Conservation (phyloP, 1,284 basidiomycete genomes). For the Phlebopus sp. region DNA sequence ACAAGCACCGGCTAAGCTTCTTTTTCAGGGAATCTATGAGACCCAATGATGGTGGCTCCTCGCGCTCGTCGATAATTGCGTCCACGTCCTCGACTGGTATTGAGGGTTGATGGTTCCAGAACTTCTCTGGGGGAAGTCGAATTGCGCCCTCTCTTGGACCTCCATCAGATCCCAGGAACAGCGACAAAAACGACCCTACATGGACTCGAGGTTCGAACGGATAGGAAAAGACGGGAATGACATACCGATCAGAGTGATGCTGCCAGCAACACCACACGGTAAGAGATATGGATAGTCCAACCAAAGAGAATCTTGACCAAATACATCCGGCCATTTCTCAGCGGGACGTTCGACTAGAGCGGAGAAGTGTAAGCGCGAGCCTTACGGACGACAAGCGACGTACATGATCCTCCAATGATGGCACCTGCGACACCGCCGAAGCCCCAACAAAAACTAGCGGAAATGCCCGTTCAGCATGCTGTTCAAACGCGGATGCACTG, state of each 20-base stretch:
- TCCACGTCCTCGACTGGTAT: slow-evolving; percentile 60
- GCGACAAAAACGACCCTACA: slow-evolving; percentile 76
- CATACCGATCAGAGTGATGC: slow-evolving; percentile 69
- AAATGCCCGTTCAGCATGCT: slow-evolving; percentile 4
- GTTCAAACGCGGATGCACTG: not conserved
- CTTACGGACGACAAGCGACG: slow-evolving; percentile 30
- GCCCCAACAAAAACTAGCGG: slow-evolving; percentile 83
- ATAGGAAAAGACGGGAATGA: slow-evolving; percentile 3
- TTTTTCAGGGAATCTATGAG: slow-evolving; percentile 39
- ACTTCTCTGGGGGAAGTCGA: slow-evolving; percentile 74
- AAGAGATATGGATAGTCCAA: slow-evolving; percentile 87
- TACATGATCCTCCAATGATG: slow-evolving; percentile 83
- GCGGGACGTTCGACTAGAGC: slow-evolving; percentile 78
- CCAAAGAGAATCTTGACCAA: slow-evolving; percentile 68
- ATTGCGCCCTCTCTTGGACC: slow-evolving; percentile 85
- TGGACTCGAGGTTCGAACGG: slow-evolving; percentile 4
- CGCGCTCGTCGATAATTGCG: slow-evolving; percentile 42
- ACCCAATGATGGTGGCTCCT: slow-evolving; percentile 37
- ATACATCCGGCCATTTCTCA: slow-evolving; percentile 77
- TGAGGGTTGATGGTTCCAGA: slow-evolving; percentile 37
- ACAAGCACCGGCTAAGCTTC: slow-evolving; percentile 54
- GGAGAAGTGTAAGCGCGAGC: slow-evolving; percentile 1
- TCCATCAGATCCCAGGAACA: slow-evolving; percentile 90
- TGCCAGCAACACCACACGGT: slow-evolving; percentile 80
- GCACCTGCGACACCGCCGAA: slow-evolving; percentile 91